A percentile compares a stretch with the other conserved stretches of the same genome.
Evolutionary conservation across 1,139 yeast genomes (phyloP).

Genomic region (Nadsonia commutata): DNA sequence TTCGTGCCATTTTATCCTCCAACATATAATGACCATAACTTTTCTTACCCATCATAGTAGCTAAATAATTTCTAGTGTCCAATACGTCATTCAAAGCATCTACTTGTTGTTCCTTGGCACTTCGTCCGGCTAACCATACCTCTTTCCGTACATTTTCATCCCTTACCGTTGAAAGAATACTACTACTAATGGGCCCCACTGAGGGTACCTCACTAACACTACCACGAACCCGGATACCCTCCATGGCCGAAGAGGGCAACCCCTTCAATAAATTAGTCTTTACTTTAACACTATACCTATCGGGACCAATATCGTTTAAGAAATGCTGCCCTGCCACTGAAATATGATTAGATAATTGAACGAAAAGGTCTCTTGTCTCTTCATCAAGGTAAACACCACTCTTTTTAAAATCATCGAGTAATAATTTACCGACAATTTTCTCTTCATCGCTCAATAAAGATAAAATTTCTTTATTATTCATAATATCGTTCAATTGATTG

Average conservation of each 20-base stretch:
- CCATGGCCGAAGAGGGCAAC: slow-evolving; percentile 21
- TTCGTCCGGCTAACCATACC: slow-evolving; percentile 63
- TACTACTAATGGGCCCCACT: slow-evolving; percentile 52
- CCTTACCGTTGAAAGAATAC: slow-evolving; percentile 46
- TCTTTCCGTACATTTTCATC: slow-evolving; percentile 44
- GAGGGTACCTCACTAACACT: slow-evolving; percentile 43
- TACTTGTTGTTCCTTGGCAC: slow-evolving; percentile 41
- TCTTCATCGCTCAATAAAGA: slow-evolving; percentile 50
- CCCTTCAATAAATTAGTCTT: not conserved
- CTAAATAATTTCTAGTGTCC: slow-evolving; percentile 53
- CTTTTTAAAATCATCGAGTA: slow-evolving; percentile 74
- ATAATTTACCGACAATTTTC: slow-evolving; percentile 61
- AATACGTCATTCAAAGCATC: slow-evolving; percentile 43
- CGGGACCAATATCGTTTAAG: slow-evolving; percentile 35
- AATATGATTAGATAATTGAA: slow-evolving; percentile 65
- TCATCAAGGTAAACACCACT: slow-evolving; percentile 78
- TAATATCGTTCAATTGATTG: slow-evolving; percentile 38
- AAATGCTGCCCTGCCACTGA: slow-evolving; percentile 75
- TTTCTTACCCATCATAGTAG: slow-evolving; percentile 55
- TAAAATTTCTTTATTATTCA: slow-evolving; percentile 31
- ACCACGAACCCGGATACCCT: slow-evolving; percentile 22
- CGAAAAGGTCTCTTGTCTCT: slow-evolving; percentile 51
- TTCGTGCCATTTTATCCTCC: slow-evolving; percentile 80
- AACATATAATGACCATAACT: slow-evolving; percentile 73
- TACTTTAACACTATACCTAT: slow-evolving; percentile 17